Evolutionary conservation across 1,139 yeast genomes (phyloP).

Genomic region (Lodderomyces theae): DNA sequence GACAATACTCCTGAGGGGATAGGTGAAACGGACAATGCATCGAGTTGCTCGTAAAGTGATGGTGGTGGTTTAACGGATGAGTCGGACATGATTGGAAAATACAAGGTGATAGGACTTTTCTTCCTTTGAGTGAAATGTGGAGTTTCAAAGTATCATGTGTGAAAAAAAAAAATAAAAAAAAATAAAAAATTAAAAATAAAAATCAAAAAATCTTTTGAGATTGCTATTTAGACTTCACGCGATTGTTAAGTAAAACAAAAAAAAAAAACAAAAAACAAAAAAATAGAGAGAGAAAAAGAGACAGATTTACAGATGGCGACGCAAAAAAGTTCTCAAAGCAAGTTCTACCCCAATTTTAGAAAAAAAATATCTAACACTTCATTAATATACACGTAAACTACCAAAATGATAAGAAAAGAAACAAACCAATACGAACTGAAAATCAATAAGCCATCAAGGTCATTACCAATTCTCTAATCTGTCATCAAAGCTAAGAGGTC

Average conservation of each 20-base stretch:
- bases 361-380: not conserved
- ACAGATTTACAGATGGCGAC: too few species aligned
- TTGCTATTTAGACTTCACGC: not conserved
- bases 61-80: slow-evolving; percentile 1
- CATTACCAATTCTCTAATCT: slow-evolving; percentile 1
- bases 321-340: too few species aligned
- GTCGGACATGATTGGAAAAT: not conserved
- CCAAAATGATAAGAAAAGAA: too few species aligned
- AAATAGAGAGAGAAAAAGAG: too few species aligned
- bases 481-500: too few species aligned
- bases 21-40: slow-evolving; percentile 14
- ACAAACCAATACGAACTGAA: not conserved
- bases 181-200: too few species aligned
- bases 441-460: slow-evolving; percentile 2
- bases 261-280: too few species aligned
- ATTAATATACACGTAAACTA: not conserved
- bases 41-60: slow-evolving; percentile 6
- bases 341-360: not conserved
- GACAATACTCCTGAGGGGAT: slow-evolving; percentile 16
- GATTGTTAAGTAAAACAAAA: too few species aligned
- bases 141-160: too few species aligned
- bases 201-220: too few species aligned
- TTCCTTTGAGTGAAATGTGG: not conserved
- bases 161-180: too few species aligned
- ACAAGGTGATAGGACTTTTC: not conserved